Conservation (phyloP, 345 rosid species). For the Eutrema heterophyllum region DNA sequence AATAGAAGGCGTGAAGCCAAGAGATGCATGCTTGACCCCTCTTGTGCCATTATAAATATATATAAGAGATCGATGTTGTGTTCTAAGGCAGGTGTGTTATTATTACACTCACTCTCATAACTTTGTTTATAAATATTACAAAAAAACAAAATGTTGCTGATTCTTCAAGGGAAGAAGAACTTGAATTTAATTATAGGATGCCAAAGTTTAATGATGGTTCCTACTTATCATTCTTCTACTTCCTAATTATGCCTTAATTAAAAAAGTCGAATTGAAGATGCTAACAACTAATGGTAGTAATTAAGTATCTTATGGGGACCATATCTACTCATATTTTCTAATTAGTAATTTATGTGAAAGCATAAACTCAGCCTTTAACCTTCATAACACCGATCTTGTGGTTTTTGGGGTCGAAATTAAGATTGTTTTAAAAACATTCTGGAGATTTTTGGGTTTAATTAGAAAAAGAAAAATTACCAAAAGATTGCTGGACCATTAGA, state of each 20-base stretch:
- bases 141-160: constrained; percentile 15
- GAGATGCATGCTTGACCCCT: constrained; percentile 36
- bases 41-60: constrained; percentile 7
- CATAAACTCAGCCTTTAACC: neutral
- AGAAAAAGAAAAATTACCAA: neutral
- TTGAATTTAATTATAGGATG: constrained; percentile 20
- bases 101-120: constrained; percentile 27
- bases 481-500: neutral
- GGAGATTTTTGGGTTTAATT: neutral
- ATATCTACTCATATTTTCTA: neutral
- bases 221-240: constrained; percentile 16
- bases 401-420: neutral
- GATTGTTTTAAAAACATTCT: constrained; percentile 6
- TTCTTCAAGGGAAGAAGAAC: constrained; percentile 32
- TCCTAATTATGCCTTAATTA: constrained; percentile 22
- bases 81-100: constrained; percentile 23
- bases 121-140: neutral
- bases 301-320: constrained; percentile 15
- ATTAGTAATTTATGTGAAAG: neutral
- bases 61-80: constrained; percentile 14
- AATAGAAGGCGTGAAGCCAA: constrained; percentile 29
- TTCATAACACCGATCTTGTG: neutral
- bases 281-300: constrained; percentile 12
- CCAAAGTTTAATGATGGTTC: constrained; percentile 23
- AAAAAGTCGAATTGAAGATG: neutral